A percentile compares a stretch with the other conserved stretches of the same genome.
phyloP scores from a whole-genome alignment of 75 land plant genomes.

The Pinus taeda region DNA sequence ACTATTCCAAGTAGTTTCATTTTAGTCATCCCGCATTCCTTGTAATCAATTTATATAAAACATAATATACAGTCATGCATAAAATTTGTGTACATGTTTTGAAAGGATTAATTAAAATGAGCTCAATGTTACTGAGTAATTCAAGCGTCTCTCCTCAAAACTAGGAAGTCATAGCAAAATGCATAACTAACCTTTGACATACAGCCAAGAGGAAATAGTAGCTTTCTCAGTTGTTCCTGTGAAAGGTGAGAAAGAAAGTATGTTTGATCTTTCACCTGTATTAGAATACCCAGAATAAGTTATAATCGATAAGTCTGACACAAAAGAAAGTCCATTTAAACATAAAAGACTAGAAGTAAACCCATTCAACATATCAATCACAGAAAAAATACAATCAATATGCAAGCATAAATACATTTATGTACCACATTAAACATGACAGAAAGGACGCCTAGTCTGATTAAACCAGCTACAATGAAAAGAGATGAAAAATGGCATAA shows the following conservation, averaged over 20 bases:
- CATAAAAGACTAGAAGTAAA: not conserved
- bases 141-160: too few species aligned
- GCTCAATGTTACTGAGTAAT: too few species aligned
- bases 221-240: constrained; percentile 66
- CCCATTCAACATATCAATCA: not conserved
- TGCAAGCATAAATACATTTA: not conserved
- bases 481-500: not conserved
- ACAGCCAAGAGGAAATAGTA: constrained; percentile 93
- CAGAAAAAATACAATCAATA: not conserved
- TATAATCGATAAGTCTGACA: not conserved
- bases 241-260: constrained; percentile 95
- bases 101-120: too few species aligned
- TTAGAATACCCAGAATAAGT: not conserved
- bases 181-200: constrained; percentile 67
- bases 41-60: too few species aligned
- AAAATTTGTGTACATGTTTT: too few species aligned
- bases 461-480: not conserved
- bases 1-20: not conserved
- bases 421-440: not conserved
- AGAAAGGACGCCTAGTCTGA: not conserved
- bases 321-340: not conserved
- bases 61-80: too few species aligned
- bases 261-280: constrained; percentile 97
- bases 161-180: too few species aligned
- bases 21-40: too few species aligned